Evolutionary conservation across 2,329 filamentous ascomycete species (phyloP).

Genomic region (Sclerotinia sclerotiorum): DNA sequence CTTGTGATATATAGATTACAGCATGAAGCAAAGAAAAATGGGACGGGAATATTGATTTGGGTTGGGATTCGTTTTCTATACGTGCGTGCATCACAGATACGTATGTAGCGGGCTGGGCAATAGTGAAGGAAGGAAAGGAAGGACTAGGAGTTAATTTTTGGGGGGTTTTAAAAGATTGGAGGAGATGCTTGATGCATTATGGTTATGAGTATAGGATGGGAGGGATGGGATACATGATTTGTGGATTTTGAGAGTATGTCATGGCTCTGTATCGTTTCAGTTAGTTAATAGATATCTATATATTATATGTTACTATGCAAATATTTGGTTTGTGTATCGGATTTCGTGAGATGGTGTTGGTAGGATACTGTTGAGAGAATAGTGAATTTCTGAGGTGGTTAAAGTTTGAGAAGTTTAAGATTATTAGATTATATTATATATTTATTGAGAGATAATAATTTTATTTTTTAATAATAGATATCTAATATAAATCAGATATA

Average conservation of each 20-base stretch:
- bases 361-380: no score
- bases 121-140: background rate
- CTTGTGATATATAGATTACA: background rate
- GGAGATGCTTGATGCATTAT: background rate
- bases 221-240: background rate
- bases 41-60: background rate
- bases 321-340: no score
- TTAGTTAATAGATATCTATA: background rate
- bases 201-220: background rate
- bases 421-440: no score
- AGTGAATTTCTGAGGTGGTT: no score
- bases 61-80: background rate
- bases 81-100: background rate
- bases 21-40: constrained; percentile 3
- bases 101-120: background rate
- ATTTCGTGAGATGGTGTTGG: background rate
- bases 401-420: no score
- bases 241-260: background rate
- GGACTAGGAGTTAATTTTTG: background rate
- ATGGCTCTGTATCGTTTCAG: background rate
- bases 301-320: background rate
- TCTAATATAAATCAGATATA: no score
- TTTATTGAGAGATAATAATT: no score
- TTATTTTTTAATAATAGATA: no score
- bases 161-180: background rate